Conservation (phyloP, 345 rosid genomes). For the Ceriops decandra region DNA sequence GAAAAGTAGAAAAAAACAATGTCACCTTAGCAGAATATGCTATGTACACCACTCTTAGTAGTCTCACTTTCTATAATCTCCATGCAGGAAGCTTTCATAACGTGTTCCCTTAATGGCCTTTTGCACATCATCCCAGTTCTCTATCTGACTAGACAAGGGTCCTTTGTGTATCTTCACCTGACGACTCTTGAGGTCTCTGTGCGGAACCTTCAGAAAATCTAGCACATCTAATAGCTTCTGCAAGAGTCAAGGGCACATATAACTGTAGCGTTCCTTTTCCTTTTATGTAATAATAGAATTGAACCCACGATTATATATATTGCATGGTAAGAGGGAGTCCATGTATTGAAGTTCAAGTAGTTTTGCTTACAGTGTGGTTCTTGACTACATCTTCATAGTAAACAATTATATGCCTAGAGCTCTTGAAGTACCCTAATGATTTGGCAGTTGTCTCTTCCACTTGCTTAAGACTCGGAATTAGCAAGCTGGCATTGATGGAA, state of each 20-base stretch:
- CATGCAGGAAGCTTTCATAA: conserved; percentile 51
- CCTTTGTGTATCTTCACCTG: conserved; percentile 98
- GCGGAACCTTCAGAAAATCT: conserved; percentile 84
- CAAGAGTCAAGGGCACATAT: neutral
- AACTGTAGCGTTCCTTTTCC: neutral
- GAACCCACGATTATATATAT: neutral
- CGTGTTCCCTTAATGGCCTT: conserved; percentile 58
- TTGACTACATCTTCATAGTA: conserved; percentile 88
- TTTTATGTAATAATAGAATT: neutral
- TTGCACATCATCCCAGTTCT: conserved; percentile 76
- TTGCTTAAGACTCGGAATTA: conserved; percentile 58
- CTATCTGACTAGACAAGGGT: conserved; percentile 52
- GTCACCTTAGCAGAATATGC: conserved; percentile 1
- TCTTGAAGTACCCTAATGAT: conserved; percentile 78
- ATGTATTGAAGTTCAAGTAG: neutral
- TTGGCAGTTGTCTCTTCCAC: conserved; percentile 62
- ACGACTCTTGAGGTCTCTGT: conserved; percentile 59
- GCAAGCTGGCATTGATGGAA: conserved; percentile 53
- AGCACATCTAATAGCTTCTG: conserved; percentile 76
- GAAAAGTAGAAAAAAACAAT: conserved; percentile 6
- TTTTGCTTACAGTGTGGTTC: conserved; percentile 66
- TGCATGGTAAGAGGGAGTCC: neutral
- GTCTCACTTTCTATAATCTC: conserved; percentile 51
- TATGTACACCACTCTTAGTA: conserved; percentile 27
- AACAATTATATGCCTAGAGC: conserved; percentile 67